These are phyloP conservation scores for Cercospora sp. DNA, from an alignment of 2,329 filamentous ascomycete genomes.

Conservation along the genomic window DNA sequence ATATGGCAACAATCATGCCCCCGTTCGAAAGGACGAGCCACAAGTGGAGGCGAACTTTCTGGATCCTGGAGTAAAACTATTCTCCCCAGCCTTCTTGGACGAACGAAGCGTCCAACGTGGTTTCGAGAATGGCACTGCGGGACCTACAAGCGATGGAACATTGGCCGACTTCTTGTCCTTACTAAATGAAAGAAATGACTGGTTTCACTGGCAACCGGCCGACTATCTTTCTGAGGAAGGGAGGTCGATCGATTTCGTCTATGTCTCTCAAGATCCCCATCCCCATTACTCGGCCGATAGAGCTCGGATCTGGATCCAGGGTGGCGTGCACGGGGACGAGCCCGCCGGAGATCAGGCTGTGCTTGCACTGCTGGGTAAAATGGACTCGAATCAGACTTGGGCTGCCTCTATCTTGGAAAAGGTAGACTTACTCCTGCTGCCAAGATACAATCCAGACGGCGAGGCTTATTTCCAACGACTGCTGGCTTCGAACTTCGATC, in stretches of 20 bases:
- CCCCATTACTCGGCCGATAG: constrained; percentile 26
- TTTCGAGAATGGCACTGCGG: constrained; percentile 36
- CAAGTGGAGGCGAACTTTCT: constrained; percentile 40
- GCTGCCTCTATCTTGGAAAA: constrained; percentile 37
- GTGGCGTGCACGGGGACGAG: constrained; percentile 42
- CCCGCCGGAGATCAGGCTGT: constrained; percentile 40
- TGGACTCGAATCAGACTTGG: constrained; percentile 39
- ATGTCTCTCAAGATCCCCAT: constrained; percentile 29
- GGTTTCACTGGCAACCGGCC: constrained; percentile 36
- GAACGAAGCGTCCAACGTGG: constrained; percentile 34
- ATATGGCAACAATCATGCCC: constrained; percentile 40
- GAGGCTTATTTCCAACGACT: constrained; percentile 41
- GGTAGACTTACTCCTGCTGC: constrained; percentile 40
- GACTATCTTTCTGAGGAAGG: constrained; percentile 40
- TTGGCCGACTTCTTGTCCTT: constrained; percentile 33
- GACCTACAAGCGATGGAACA: constrained; percentile 36
- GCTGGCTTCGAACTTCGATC: constrained; percentile 41
- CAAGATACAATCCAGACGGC: constrained; percentile 42
- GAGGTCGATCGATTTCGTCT: constrained; percentile 32
- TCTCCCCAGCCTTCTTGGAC: constrained; percentile 37
- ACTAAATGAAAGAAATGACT: constrained; percentile 38
- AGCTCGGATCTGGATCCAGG: constrained; percentile 42
- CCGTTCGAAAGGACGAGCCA: constrained; percentile 33
- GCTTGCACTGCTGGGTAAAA: constrained; percentile 40
- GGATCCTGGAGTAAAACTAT: constrained; percentile 35